Base-by-base conservation (phyloP, 495 filamentous ascomycete genomes). In the Lasiosphaeriaceae sp. region DNA sequence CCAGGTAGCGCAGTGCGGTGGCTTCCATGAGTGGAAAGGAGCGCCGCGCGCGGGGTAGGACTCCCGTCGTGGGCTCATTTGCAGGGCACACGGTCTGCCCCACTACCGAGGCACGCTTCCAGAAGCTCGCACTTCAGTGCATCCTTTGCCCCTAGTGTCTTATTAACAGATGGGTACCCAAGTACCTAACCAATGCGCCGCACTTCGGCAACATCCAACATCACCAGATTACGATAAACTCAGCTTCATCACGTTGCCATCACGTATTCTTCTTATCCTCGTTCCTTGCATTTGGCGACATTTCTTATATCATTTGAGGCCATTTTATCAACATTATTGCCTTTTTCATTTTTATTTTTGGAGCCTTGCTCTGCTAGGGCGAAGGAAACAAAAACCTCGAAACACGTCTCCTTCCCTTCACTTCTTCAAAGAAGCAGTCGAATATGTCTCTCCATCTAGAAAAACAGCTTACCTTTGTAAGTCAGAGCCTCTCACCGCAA, bases 361-460 rank as follows among this genome's bases (percentile, higher is more conserved):
- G 12, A 41, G n/a, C n/a, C 37, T 41, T 41, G 14, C n/a, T 55
- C 29, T 39, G 23, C 24, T 26, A n/a, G 9, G 26, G 26, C 26
- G 26, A 31, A 31, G 26, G 9, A 31, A 31, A 31, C 26, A 45
- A 26, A 37, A 56, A 44, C 21, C 21, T 12, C 46, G 50, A 26
- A 16, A 12, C 39, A 39, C 49, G 2, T 29, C 22, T 11, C 23
- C 39, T 48, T 23, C 47, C 34, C 35, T 44, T 45, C 16, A 23
- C 24, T 22, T 41, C 22, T 34, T 50, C 11, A n/a, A 21, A 17
- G 8, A 22, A 50, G 24, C 24, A 46, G 43, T 19, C 11, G 17
- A 50, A 12, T n/a, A 90, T 90, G 88, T 81, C 87, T 35, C 77
- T 91, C 54, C 86, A 91, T 64, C 80, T 92, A 8, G 88, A 92